phyloP scores from a whole-genome alignment of 305 asterid species.

The Fraxinus platypoda region DNA sequence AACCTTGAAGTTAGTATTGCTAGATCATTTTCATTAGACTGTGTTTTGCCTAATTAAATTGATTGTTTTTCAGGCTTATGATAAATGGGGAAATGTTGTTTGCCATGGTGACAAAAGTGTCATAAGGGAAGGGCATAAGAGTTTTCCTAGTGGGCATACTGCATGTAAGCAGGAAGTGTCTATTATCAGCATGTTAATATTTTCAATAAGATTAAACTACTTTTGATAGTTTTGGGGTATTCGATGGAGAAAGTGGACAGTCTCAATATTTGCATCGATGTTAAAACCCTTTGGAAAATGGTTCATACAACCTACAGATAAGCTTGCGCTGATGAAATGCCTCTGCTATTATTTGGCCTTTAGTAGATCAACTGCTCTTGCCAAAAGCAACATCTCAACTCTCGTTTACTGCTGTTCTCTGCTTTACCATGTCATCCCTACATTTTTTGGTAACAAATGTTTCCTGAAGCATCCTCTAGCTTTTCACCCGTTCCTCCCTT shows the following conservation, averaged over 20 bases:
- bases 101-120: conserved; percentile 61
- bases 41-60: conserved; percentile 22
- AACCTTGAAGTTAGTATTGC: neutral
- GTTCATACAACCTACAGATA: neutral
- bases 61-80: conserved; percentile 51
- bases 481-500: neutral
- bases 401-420: neutral
- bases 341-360: neutral
- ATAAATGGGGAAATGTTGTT: conserved; percentile 67
- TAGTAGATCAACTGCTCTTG: neutral
- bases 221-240: neutral
- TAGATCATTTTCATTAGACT: neutral
- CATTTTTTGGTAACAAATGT: neutral
- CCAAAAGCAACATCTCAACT: neutral
- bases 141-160: conserved; percentile 93
- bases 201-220: conserved; percentile 2
- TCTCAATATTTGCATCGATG: neutral
- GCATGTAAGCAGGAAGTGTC: conserved; percentile 54
- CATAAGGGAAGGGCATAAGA: conserved; percentile 70
- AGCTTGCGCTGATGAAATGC: neutral
- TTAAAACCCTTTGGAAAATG: neutral
- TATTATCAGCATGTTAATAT: neutral
- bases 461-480: conserved; percentile 1
- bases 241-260: neutral
- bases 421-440: neutral